These are phyloP conservation scores for Diaporthe caulivora DNA, from an alignment of 2,329 filamentous ascomycete species.

Conservation along the genomic window DNA sequence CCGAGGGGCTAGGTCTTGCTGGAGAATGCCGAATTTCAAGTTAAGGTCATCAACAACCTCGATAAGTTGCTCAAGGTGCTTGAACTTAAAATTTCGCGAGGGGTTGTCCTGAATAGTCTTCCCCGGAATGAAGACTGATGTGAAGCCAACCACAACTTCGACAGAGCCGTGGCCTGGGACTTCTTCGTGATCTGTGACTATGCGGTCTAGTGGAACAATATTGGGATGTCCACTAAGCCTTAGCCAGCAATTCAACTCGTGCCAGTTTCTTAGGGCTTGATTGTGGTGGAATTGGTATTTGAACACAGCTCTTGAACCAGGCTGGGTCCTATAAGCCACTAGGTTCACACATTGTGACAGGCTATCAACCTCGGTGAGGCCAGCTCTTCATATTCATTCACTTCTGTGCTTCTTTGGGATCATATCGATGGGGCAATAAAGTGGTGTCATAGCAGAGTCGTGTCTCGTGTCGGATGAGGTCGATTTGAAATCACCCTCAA, in stretches of 20 bases:
- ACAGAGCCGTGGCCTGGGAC: background rate
- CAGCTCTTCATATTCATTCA: background rate
- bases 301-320: conserved; percentile 15
- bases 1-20: conserved; percentile 53
- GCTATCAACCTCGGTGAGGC: conserved; percentile 19
- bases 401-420: background rate
- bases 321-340: conserved; percentile 1
- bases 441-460: background rate
- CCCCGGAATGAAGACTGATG: conserved; percentile 49
- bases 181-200: conserved; percentile 17
- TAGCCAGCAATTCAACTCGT: conserved; percentile 32
- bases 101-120: conserved; percentile 48
- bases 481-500: background rate
- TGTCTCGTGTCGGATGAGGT: background rate
- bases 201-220: background rate
- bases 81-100: conserved; percentile 49
- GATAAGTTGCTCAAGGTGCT: conserved; percentile 53
- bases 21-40: conserved; percentile 51
- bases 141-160: conserved; percentile 43
- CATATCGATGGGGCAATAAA: conserved; percentile 15
- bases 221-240: conserved; percentile 26
- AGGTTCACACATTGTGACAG: conserved; percentile 28
- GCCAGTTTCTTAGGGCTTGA: background rate
- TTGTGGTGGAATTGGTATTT: conserved; percentile 16
- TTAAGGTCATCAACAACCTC: conserved; percentile 54